Percentiles rank a stretch among this genome's conserved stretches.
Conservation (phyloP, 148 eudicot species). For the Heliamphora exappendiculata region DNA sequence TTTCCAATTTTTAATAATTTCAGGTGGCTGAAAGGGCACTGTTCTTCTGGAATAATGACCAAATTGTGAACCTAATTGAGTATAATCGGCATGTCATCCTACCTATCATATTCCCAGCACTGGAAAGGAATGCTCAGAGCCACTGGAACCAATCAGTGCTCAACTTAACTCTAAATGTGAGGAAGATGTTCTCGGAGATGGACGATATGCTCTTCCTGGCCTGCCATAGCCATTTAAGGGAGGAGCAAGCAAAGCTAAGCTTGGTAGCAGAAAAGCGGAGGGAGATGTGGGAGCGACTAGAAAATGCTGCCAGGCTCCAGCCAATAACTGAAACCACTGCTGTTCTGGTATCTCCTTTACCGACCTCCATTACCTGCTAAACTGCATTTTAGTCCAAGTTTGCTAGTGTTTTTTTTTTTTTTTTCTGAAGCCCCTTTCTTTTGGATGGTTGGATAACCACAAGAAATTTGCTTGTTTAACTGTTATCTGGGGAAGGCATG, state of each 20-base stretch:
- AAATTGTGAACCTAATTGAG: conserved; percentile 63
- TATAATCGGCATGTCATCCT: conserved; percentile 70
- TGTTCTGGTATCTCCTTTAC: conserved; percentile 47
- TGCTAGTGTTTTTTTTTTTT: conserved; percentile 4
- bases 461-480: conserved; percentile 23
- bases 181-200: conserved; percentile 75
- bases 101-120: conserved; percentile 70
- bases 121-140: conserved; percentile 62
- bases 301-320: conserved; percentile 66
- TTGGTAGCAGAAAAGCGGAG: conserved; percentile 44
- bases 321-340: conserved; percentile 68
- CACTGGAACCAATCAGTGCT: conserved; percentile 96
- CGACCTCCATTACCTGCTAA: conserved; percentile 40
- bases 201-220: conserved; percentile 58
- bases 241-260: conserved; percentile 46
- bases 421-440: conserved; percentile 4
- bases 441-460: conserved; percentile 8
- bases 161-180: conserved; percentile 65
- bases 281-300: conserved; percentile 66
- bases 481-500: conserved; percentile 15
- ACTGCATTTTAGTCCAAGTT: not conserved
- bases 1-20: conserved; percentile 1
- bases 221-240: conserved; percentile 49
- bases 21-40: conserved; percentile 98
- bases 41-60: conserved; percentile 91